phyloP scores from a whole-genome alignment of 2,329 filamentous ascomycete genomes.

The Diplocarpon rosae region DNA sequence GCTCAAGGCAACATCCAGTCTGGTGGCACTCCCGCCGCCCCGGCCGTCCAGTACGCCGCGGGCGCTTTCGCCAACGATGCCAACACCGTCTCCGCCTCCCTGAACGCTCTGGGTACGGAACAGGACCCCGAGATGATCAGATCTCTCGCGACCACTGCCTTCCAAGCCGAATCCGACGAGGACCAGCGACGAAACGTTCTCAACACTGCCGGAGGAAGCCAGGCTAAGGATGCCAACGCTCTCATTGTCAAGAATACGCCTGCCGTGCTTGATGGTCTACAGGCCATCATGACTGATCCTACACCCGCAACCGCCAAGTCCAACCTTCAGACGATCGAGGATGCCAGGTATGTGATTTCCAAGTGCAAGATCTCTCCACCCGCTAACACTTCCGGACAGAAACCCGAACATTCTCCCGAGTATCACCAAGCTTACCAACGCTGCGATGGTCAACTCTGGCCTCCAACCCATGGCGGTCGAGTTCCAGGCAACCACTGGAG shows the following conservation, averaged over 20 bases:
- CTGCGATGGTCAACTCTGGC: conserved; percentile 14
- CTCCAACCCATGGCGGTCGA: conserved; percentile 10
- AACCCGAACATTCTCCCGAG: conserved; percentile 23
- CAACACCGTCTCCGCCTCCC: conserved; percentile 18
- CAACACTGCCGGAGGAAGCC: conserved; percentile 14
- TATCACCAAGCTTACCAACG: conserved; percentile 21
- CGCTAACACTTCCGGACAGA: conserved; percentile 4
- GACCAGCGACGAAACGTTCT: conserved; percentile 19
- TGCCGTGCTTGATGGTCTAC: conserved; percentile 16
- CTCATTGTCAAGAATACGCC: conserved; percentile 22
- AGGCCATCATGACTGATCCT: conserved; percentile 15
- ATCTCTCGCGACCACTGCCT: conserved; percentile 16
- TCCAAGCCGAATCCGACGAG: conserved; percentile 20
- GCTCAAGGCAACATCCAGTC: too few relatives aligned
- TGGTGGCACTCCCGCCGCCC: background rate
- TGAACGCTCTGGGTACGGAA: conserved; percentile 14
- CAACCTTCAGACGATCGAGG: conserved; percentile 11
- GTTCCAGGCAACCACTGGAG: conserved; percentile 15
- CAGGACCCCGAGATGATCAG: conserved; percentile 12
- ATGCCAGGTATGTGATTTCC: conserved; percentile 10
- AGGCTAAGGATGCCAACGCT: conserved; percentile 14
- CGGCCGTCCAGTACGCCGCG: conserved; percentile 13
- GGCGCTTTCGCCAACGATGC: conserved; percentile 19
- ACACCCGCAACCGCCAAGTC: conserved; percentile 2
- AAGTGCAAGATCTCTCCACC: too few relatives aligned